These are phyloP conservation scores for Leptodontidium sp. DNA, from an alignment of 2,329 filamentous ascomycete genomes.

Conservation along the genomic window DNA sequence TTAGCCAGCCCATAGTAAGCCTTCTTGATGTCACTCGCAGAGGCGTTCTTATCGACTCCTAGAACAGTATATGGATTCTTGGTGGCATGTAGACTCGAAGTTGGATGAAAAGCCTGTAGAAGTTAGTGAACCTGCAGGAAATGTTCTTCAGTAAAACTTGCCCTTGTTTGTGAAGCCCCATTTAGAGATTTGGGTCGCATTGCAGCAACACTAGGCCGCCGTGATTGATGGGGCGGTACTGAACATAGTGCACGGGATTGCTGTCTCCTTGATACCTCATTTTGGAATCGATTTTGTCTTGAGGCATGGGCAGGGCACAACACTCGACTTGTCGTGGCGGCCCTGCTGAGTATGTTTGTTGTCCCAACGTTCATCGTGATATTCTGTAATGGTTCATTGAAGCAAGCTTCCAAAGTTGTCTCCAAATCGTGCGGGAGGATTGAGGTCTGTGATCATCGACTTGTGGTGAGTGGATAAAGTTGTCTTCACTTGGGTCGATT, in stretches of 20 bases:
- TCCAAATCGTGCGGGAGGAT: neutral
- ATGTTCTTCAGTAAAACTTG: slow-evolving; percentile 30
- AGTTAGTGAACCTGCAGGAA: neutral
- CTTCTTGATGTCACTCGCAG: slow-evolving; percentile 91
- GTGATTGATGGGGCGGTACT: slow-evolving; percentile 16
- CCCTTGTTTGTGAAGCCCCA: slow-evolving; percentile 37
- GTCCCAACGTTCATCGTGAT: slow-evolving; percentile 45
- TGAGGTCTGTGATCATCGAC: neutral
- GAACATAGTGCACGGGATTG: slow-evolving; percentile 39
- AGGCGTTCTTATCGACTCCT: slow-evolving; percentile 83
- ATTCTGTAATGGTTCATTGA: slow-evolving; percentile 32
- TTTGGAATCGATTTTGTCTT: slow-evolving; percentile 33
- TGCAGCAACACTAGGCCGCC: slow-evolving; percentile 21
- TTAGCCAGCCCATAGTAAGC: slow-evolving; percentile 98
- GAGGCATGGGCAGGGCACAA: slow-evolving; percentile 41
- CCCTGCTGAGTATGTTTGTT: slow-evolving; percentile 45
- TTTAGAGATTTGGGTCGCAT: slow-evolving; percentile 1
- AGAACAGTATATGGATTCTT: slow-evolving; percentile 89
- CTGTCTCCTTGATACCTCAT: slow-evolving; percentile 30
- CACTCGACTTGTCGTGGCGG: slow-evolving; percentile 42
- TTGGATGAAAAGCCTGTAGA: slow-evolving; percentile 45
- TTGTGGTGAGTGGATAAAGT: neutral
- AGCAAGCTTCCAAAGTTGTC: slow-evolving; percentile 2
- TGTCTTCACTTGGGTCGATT: slow-evolving; percentile 1
- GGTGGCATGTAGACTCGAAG: slow-evolving; percentile 42